Evolutionary conservation across 225 moss, liverwort and hornwort species (phyloP).

Genomic region (Asterella californica): DNA sequence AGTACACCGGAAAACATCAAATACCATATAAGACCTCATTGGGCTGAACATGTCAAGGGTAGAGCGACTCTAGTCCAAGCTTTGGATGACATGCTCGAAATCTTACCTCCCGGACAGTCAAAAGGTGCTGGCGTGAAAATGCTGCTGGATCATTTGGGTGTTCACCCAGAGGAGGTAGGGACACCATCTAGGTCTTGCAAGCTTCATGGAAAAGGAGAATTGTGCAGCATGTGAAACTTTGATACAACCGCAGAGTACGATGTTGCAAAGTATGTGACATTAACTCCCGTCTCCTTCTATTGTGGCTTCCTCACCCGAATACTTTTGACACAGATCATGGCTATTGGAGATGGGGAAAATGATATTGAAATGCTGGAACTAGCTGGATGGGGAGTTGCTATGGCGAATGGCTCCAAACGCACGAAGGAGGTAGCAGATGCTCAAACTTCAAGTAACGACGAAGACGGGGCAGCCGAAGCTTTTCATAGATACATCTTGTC

Average conservation of each 20-base stretch:
- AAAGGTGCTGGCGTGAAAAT: constrained; percentile 74
- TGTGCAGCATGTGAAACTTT: background rate
- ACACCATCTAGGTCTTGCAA: background rate
- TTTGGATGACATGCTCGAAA: constrained; percentile 88
- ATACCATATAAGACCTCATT: constrained; percentile 66
- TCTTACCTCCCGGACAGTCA: constrained; percentile 73
- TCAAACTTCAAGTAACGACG: constrained; percentile 70
- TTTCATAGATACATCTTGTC: constrained; percentile 71
- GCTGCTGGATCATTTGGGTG: constrained; percentile 67
- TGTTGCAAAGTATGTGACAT: too few species aligned
- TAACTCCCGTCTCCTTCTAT: background rate
- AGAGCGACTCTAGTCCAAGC: constrained; percentile 82
- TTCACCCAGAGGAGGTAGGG: constrained; percentile 57
- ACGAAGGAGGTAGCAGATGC: constrained; percentile 72
- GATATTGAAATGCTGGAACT: constrained; percentile 87
- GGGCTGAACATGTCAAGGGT: constrained; percentile 52
- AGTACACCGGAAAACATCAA: constrained; percentile 52
- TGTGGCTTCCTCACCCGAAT: background rate
- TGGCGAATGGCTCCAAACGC: constrained; percentile 66
- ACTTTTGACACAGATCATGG: constrained; percentile 57
- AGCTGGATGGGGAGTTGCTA: constrained; percentile 91
- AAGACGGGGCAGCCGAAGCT: constrained; percentile 83
- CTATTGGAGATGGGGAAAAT: constrained; percentile 96
- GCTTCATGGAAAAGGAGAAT: background rate
- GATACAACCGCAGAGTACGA: background rate